These are phyloP conservation scores for Boletellus ananas DNA, from an alignment of 768 basidiomycete species.

Conservation along the genomic window DNA sequence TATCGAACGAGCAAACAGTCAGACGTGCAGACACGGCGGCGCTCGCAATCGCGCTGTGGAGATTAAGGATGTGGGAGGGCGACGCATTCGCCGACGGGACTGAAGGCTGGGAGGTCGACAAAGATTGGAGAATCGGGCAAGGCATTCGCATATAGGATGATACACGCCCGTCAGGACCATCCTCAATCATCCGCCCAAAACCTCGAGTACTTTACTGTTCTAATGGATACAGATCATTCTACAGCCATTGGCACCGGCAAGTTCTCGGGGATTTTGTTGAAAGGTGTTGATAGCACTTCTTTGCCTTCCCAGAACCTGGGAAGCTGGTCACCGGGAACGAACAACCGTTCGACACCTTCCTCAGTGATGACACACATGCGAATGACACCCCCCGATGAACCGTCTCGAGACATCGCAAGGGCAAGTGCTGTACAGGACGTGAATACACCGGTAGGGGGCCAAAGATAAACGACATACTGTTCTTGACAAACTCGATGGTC, in stretches of 20 bases:
- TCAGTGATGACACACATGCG: conserved; percentile 97
- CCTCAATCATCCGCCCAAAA: neutral
- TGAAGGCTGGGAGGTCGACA: conserved; percentile 38
- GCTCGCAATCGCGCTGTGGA: conserved; percentile 73
- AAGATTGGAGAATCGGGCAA: conserved; percentile 23
- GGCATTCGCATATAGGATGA: conserved; percentile 3
- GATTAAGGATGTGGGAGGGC: conserved; percentile 74
- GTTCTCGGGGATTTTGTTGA: conserved; percentile 18
- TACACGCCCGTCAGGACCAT: neutral
- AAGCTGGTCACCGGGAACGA: conserved; percentile 86
- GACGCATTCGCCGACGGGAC: conserved; percentile 19
- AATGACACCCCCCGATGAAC: conserved; percentile 95
- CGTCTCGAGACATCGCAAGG: conserved; percentile 96
- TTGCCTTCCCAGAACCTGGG: conserved; percentile 88
- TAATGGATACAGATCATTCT: conserved; percentile 30
- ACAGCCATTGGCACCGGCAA: conserved; percentile 41
- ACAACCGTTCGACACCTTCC: conserved; percentile 85
- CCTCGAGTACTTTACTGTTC: neutral
- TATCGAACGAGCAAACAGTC: conserved; percentile 46
- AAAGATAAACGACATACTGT: conserved; percentile 60
- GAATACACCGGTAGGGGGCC: neutral
- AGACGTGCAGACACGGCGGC: conserved; percentile 58
- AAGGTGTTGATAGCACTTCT: conserved; percentile 54
- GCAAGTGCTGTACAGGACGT: conserved; percentile 61
- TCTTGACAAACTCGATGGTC: conserved; percentile 91